Evolutionary conservation across 1,284 basidiomycete genomes (phyloP).

Genomic region (Agroathelia rolfsii): DNA sequence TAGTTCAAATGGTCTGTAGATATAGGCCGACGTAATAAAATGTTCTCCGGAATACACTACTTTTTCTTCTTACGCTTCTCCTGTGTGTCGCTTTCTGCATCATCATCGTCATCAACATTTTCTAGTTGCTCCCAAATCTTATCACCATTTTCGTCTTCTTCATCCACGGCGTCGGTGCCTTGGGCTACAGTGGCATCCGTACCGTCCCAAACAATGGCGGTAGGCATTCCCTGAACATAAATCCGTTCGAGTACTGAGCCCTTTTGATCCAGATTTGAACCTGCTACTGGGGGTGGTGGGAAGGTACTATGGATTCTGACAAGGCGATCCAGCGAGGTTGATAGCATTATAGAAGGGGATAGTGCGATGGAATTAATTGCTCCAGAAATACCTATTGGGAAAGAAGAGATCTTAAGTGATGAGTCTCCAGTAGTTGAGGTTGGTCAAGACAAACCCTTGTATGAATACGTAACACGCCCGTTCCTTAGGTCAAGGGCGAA

Average conservation of each 20-base stretch:
- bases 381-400: constrained; percentile 50
- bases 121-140: constrained; percentile 22
- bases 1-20: too few species aligned
- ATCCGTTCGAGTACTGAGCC: constrained; percentile 60
- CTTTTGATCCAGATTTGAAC: constrained; percentile 48
- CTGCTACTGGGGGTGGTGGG: constrained; percentile 39
- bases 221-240: constrained; percentile 61
- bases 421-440: constrained; percentile 6
- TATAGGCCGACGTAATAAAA: too few species aligned
- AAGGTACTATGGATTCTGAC: constrained; percentile 65
- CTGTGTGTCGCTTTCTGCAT: constrained; percentile 38
- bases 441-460: constrained; percentile 45
- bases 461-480: constrained; percentile 61
- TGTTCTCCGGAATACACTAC: too few species aligned
- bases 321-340: constrained; percentile 58
- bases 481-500: constrained; percentile 69
- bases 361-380: constrained; percentile 55
- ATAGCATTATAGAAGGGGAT: constrained; percentile 42
- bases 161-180: constrained; percentile 13
- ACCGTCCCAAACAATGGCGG: constrained; percentile 49
- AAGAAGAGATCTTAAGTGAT: background rate
- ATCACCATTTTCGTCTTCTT: constrained; percentile 32
- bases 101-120: constrained; percentile 15
- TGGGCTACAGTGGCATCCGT: constrained; percentile 7
- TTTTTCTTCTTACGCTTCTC: constrained; percentile 21